phyloP scores from a whole-genome alignment of 2,329 filamentous ascomycete genomes.

The Colletotrichum sojae region DNA sequence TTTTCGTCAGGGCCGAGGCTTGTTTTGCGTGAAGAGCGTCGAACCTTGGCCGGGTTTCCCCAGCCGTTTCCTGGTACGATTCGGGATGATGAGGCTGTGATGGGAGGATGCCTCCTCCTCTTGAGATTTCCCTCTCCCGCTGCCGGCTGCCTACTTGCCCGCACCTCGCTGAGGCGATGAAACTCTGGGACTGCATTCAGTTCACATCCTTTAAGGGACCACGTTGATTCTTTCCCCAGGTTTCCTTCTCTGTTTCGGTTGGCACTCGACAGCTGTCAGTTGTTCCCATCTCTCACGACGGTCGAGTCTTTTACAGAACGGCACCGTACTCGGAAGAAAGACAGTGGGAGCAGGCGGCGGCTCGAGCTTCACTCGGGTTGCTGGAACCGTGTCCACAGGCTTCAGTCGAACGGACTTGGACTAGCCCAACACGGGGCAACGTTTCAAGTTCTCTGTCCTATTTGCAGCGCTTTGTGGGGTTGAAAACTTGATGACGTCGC shows the following conservation, averaged over 20 bases:
- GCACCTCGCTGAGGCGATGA: slow-evolving; percentile 17
- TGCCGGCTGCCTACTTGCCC: neutral
- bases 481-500: slow-evolving; percentile 3
- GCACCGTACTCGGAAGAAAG: neutral
- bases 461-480: neutral
- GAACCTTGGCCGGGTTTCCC: slow-evolving; percentile 27
- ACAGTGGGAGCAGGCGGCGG: slow-evolving; percentile 9
- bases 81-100: slow-evolving; percentile 18
- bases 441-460: slow-evolving; percentile 9
- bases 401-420: slow-evolving; percentile 9
- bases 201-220: neutral
- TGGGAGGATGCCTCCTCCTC: slow-evolving; percentile 4
- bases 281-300: neutral
- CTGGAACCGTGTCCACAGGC: slow-evolving; percentile 3
- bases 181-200: slow-evolving; percentile 27
- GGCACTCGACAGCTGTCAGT: slow-evolving; percentile 13
- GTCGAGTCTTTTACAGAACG: neutral
- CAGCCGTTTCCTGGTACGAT: neutral
- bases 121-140: neutral
- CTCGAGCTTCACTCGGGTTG: slow-evolving; percentile 21
- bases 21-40: slow-evolving; percentile 9
- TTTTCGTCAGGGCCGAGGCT: slow-evolving; percentile 28
- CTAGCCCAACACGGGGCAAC: slow-evolving; percentile 1
- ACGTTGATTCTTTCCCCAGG: slow-evolving; percentile 4
- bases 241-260: slow-evolving; percentile 21